A percentile compares a stretch with the other conserved stretches of the same genome.
These are phyloP conservation scores for Kodamaea lidongshanica DNA, from an alignment of 805 yeast genomes.

Conservation along the genomic window DNA sequence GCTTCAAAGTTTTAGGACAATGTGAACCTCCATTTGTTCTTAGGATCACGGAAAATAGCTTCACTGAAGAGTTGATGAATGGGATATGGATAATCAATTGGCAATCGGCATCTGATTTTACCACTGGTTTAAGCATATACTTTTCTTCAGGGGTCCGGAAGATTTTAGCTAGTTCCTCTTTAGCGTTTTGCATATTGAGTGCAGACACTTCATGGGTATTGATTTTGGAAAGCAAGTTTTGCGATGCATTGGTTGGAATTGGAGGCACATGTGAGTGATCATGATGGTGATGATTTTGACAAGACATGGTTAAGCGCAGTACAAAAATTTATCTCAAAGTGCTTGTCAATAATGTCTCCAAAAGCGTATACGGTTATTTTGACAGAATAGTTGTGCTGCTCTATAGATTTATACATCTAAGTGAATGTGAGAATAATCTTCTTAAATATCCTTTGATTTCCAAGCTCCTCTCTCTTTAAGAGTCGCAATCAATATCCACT, in stretches of 20 bases:
- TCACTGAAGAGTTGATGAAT: constrained; percentile 63
- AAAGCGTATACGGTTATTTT: too few species aligned
- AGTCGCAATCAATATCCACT: too few species aligned
- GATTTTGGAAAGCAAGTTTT: constrained; percentile 58
- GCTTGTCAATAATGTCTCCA: too few species aligned
- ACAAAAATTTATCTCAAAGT: too few species aligned
- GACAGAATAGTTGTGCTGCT: too few species aligned
- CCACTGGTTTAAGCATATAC: constrained; percentile 40
- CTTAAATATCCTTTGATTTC: too few species aligned
- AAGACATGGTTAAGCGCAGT: constrained; percentile 20
- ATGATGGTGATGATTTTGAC: constrained; percentile 18
- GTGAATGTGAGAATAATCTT: too few species aligned
- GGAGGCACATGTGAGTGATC: constrained; percentile 46
- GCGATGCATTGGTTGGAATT: constrained; percentile 62
- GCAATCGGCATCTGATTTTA: constrained; percentile 72
- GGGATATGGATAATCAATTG: constrained; percentile 77
- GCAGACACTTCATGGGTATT: constrained; percentile 56
- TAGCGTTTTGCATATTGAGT: constrained; percentile 52
- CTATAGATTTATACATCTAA: too few species aligned
- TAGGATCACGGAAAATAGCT: constrained; percentile 64
- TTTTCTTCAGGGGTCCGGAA: constrained; percentile 49
- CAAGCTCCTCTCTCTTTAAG: too few species aligned
- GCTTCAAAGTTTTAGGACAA: constrained; percentile 64
- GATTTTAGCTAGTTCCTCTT: constrained; percentile 44
- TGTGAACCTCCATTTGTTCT: constrained; percentile 56